Percentiles rank a stretch among this genome's conserved stretches.
These are phyloP conservation scores for Ogataea methanolica DNA, from an alignment of 805 yeast species.

Conservation along the genomic window DNA sequence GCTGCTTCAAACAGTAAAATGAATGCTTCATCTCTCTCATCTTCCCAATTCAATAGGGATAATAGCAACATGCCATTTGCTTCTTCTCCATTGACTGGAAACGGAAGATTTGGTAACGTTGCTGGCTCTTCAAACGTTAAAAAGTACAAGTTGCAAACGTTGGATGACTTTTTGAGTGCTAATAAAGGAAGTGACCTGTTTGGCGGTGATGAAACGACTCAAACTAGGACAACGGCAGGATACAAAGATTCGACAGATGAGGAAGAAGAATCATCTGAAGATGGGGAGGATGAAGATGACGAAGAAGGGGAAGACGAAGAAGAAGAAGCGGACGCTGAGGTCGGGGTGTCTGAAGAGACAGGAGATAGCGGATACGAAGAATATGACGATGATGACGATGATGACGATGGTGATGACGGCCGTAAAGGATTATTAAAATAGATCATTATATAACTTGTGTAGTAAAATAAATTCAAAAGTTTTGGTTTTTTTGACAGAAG, in stretches of 20 bases:
- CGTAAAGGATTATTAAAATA: neutral
- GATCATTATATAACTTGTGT: conserved; percentile 8
- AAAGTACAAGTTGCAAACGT: conserved; percentile 62
- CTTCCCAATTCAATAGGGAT: neutral
- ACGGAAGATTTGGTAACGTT: neutral
- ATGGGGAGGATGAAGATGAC: conserved; percentile 19
- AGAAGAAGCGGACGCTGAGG: conserved; percentile 24
- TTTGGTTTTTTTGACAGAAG: too few relatives aligned
- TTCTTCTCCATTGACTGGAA: neutral
- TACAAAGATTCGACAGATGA: conserved; percentile 9
- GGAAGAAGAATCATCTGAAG: conserved; percentile 1
- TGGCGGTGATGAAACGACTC: conserved; percentile 23
- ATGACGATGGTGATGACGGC: conserved; percentile 18
- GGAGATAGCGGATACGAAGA: conserved; percentile 28
- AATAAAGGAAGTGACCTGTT: conserved; percentile 34
- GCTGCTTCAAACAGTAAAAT: neutral
- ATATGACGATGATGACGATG: conserved; percentile 15
- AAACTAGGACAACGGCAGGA: conserved; percentile 15
- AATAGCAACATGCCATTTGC: neutral
- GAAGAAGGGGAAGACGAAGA: conserved; percentile 28
- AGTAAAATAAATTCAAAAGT: neutral
- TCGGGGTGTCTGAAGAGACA: conserved; percentile 28
- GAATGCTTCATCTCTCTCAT: neutral
- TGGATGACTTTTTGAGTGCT: conserved; percentile 71
- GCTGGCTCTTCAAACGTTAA: conserved; percentile 15